These are phyloP conservation scores for Crucihimalaya himalaica DNA, from an alignment of 345 rosid genomes.

Conservation along the genomic window DNA sequence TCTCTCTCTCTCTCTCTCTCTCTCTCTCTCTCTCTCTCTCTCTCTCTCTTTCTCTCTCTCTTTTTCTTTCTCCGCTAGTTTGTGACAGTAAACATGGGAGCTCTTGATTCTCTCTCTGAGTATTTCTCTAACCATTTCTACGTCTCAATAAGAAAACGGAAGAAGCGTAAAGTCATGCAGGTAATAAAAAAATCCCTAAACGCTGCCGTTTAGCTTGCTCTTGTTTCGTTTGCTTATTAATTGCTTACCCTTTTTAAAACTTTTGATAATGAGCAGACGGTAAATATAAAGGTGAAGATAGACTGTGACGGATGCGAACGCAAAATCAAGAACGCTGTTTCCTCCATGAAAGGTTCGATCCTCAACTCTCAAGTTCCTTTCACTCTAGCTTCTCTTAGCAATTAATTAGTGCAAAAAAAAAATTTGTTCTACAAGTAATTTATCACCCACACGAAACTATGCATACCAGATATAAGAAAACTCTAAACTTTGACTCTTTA, in stretches of 20 bases:
- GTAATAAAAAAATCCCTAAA: constrained; percentile 10
- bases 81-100: constrained; percentile 44
- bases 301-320: constrained; percentile 62
- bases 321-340: constrained; percentile 50
- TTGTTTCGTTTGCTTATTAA: not conserved
- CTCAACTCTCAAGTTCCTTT: constrained; percentile 1
- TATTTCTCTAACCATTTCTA: constrained; percentile 42
- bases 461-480: constrained; percentile 3
- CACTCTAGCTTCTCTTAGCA: not conserved
- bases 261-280: constrained; percentile 36
- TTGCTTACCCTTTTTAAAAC: not conserved
- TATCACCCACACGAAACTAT: constrained; percentile 26
- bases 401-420: not conserved
- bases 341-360: constrained; percentile 47
- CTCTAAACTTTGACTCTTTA: not conserved
- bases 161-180: constrained; percentile 56
- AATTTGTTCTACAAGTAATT: constrained; percentile 10
- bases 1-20: not conserved
- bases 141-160: constrained; percentile 35
- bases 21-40: not conserved
- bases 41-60: not conserved
- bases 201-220: not conserved
- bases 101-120: constrained; percentile 38
- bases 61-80: not conserved
- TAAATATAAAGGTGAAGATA: constrained; percentile 49